These are phyloP conservation scores for Leccinum disarticulatum DNA, from an alignment of 768 basidiomycete genomes.

Conservation along the genomic window DNA sequence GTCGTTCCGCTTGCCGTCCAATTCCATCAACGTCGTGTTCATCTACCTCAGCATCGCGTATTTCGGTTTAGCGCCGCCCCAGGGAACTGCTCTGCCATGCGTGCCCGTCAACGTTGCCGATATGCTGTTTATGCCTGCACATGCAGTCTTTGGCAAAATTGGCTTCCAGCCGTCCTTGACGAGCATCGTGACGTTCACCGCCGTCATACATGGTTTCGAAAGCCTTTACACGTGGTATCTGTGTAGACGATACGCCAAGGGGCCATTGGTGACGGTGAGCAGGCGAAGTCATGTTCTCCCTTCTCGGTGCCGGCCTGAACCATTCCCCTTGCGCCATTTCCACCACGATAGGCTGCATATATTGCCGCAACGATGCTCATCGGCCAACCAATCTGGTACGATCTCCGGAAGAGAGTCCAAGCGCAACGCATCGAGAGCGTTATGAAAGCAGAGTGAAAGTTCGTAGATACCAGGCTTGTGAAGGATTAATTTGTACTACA, in stretches of 20 bases:
- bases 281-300: neutral
- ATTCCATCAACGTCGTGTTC: slow-evolving; percentile 23
- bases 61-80: slow-evolving; percentile 18
- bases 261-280: slow-evolving; percentile 20
- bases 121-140: slow-evolving; percentile 24
- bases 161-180: slow-evolving; percentile 20
- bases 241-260: slow-evolving; percentile 30
- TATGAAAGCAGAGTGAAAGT: slow-evolving; percentile 65
- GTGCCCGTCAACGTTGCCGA: slow-evolving; percentile 16
- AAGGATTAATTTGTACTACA: neutral
- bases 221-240: slow-evolving; percentile 30
- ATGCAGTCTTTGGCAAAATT: slow-evolving; percentile 5
- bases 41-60: slow-evolving; percentile 19
- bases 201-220: slow-evolving; percentile 24
- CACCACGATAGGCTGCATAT: slow-evolving; percentile 47
- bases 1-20: slow-evolving; percentile 50
- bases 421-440: slow-evolving; percentile 73
- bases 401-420: slow-evolving; percentile 61
- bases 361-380: slow-evolving; percentile 47
- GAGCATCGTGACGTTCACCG: slow-evolving; percentile 5
- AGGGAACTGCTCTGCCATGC: slow-evolving; percentile 17
- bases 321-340: neutral
- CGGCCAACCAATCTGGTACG: slow-evolving; percentile 55
- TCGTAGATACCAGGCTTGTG: neutral
- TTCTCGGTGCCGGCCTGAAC: neutral